phyloP scores from a whole-genome alignment of 306 rosid species.

The Cicer yamashitae region DNA sequence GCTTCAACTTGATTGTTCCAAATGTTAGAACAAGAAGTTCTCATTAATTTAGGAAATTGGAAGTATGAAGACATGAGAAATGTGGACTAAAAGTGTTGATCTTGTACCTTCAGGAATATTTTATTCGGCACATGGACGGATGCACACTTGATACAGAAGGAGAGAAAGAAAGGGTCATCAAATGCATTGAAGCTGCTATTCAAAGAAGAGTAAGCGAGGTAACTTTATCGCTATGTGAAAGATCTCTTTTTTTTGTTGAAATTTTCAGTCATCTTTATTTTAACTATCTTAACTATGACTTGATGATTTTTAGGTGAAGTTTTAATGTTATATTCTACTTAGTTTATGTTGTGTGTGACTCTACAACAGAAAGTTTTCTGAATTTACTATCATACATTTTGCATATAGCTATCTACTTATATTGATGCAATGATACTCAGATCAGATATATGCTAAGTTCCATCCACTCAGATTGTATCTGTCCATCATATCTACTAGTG shows the following conservation, averaged over 20 bases:
- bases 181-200: slow-evolving; percentile 94
- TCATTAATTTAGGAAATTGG: slow-evolving; percentile 7
- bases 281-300: not conserved
- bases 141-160: slow-evolving; percentile 90
- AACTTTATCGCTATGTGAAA: not conserved
- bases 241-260: slow-evolving; percentile 7
- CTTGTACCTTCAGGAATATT: slow-evolving; percentile 65
- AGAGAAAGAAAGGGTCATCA: slow-evolving; percentile 81
- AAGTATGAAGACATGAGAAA: not conserved
- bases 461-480: slow-evolving; percentile 51
- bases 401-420: slow-evolving; percentile 54
- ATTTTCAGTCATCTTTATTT: slow-evolving; percentile 4
- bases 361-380: slow-evolving; percentile 38
- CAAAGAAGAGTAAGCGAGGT: slow-evolving; percentile 93
- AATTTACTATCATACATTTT: slow-evolving; percentile 50
- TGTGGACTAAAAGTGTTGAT: slow-evolving; percentile 25
- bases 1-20: slow-evolving; percentile 11
- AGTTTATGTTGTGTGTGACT: not conserved
- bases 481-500: slow-evolving; percentile 52
- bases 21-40: slow-evolving; percentile 15
- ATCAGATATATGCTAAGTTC: slow-evolving; percentile 42
- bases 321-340: not conserved
- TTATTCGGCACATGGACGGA: slow-evolving; percentile 85
- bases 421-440: slow-evolving; percentile 40
- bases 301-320: not conserved